Evolutionary conservation across 495 filamentous ascomycete species (phyloP), one percentile per base, ranked within the genome.

Genomic region (Penicillium parvum): DNA sequence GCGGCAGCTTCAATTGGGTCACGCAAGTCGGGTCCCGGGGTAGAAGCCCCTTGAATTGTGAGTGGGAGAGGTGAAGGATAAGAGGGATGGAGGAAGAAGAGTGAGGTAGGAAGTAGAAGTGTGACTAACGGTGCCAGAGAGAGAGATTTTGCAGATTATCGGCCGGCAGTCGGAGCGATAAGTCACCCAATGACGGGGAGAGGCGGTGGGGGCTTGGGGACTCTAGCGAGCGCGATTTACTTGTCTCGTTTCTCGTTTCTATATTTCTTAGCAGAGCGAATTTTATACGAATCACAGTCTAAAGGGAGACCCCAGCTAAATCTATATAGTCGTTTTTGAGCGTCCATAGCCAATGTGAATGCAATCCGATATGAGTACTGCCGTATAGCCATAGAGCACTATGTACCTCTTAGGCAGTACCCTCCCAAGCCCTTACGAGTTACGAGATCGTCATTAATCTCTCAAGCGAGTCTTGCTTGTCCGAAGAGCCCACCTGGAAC

Each of bases 1-100:
- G 71, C 69, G 69, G 70, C 70, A 72, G 64, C 68, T 69, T 64
- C 57, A 58, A 56, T 49, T 57, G 54, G 49, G 41, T 49, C 30
- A 49, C 25, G 47, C 51, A 28, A 41, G 43, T 52, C 47, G 28
- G 16, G 16, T 15, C 28, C 46, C 38, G 50, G 43, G 42, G 57
- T 43, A 33, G 35, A 18, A 18, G 22, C 38, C 53, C 53, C 49
- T 42, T 47, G 45, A 26, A 32, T 23, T 12, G 20, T 43, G 38
- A 26, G 40, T 15, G 42, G 15, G 14, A 20, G 33, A 37, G 37
- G 47, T 32, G 37, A 28, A 28, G 28, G 14, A 28, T 19, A 30
- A 29, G 10, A 28, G 21, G 26, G 34, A 11, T 6, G 28, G 12
- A 19, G 21, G 19, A 36, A 45, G 49, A 33, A 33, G 26, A 26